Percentiles rank a stretch among this genome's conserved stretches.
Conservation (phyloP, 2,329 filamentous ascomycete genomes). For the Epichloe scottii region DNA sequence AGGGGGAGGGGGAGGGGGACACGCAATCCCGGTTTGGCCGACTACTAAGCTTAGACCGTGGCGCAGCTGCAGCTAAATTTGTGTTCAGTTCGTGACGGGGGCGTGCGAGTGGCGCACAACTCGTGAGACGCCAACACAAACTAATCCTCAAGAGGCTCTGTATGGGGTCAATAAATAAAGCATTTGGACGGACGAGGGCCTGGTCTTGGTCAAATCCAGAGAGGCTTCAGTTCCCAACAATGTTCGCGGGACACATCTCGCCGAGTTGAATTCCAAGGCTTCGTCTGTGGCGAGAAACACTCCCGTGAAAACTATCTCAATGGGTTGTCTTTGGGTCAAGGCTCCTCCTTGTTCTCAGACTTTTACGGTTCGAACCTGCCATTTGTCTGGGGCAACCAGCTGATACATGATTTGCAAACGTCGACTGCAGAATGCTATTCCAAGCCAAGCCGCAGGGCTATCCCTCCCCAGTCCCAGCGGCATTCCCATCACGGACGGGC, state of each 20-base stretch:
- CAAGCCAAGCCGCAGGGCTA: background rate
- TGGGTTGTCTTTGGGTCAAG: too few species aligned
- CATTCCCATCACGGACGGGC: background rate
- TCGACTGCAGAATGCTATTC: background rate
- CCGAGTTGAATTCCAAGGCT: background rate
- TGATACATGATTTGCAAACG: background rate
- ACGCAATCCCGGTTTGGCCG: background rate
- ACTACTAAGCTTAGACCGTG: background rate
- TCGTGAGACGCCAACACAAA: background rate
- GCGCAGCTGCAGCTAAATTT: background rate
- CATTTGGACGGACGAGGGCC: background rate
- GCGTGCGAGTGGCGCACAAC: background rate
- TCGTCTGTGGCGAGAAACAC: background rate
- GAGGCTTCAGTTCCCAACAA: background rate
- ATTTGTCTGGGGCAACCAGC: background rate
- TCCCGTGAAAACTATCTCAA: too few species aligned
- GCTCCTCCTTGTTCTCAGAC: too few species aligned
- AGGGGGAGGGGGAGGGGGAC: background rate
- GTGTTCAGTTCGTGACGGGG: background rate
- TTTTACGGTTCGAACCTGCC: background rate
- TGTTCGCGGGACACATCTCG: background rate
- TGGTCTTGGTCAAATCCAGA: background rate
- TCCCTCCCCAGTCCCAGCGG: background rate
- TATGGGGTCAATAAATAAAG: background rate
- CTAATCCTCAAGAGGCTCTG: too few species aligned